A percentile compares a stretch with the other conserved stretches of the same genome.
Evolutionary conservation across 345 rosid species (phyloP).

Genomic region (Salix suchowensis): DNA sequence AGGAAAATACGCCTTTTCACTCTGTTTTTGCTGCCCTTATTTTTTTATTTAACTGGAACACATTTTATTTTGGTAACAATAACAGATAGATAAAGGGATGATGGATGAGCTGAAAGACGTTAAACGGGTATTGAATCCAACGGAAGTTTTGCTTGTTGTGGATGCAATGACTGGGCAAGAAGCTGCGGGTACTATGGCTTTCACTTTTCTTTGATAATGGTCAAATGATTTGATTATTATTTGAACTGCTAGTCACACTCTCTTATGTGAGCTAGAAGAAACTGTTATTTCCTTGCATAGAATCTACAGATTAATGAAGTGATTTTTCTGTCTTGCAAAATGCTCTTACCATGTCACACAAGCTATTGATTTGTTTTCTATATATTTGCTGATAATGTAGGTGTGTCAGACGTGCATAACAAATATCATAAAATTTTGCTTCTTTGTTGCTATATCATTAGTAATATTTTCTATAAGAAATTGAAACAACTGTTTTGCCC

Average conservation of each 20-base stretch:
- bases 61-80: background rate
- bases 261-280: no score
- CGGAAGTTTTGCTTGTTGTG: slow-evolving; percentile 91
- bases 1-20: background rate
- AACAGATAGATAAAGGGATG: slow-evolving; percentile 90
- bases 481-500: background rate
- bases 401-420: background rate
- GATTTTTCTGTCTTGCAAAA: no score
- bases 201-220: background rate
- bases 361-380: no score
- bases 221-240: background rate
- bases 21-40: background rate
- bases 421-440: background rate
- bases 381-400: background rate
- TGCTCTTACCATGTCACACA: no score
- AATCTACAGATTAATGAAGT: no score
- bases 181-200: slow-evolving; percentile 67
- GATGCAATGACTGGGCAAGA: slow-evolving; percentile 99
- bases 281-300: background rate
- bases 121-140: slow-evolving; percentile 73
- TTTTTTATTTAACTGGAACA: background rate
- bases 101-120: slow-evolving; percentile 98
- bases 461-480: background rate
- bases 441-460: background rate
- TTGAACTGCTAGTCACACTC: background rate